Evolutionary conservation across 345 rosid species (phyloP), one percentile per base, ranked within the genome.

Genomic region (Rhodamnia argentea): DNA sequence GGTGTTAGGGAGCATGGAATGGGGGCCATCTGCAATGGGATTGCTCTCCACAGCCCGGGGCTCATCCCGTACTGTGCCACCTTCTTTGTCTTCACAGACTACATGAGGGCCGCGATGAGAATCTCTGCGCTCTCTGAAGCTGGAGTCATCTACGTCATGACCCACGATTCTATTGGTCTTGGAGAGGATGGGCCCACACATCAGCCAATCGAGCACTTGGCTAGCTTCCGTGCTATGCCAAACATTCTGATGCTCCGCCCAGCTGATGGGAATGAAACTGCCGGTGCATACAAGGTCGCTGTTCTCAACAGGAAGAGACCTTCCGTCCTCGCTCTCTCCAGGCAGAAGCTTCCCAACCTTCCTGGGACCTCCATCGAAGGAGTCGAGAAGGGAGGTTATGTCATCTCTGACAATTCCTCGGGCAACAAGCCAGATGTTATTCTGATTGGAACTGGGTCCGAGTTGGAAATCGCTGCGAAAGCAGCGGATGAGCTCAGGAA

Each of bases 151-250:
- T 96, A 96, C 83, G 96, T 96, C 13, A 97, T 97, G 99, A 97
- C 98, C 87, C 99, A 96, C 37, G 98, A 97, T 85, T 97, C 99
- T 23, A 97, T 96, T 88, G 98, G 99, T 88, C 96, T 96, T 22
- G 99, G 99, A 78, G 99, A 96, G 88, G 99, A 96, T 89, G 99
- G 99, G 84, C 99, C 99, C 60, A 96, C 99, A 57, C 99, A 95
- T 89, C 99, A 96, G 89, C 98, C 99, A 44, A 90, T 96, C 40
- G 99, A 96, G 88, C 98, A 96, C 93, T 40, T 96, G 82, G 98
- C 99, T 11, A 96, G 99, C 86, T 95, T 96, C 95, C 98, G 99
- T 83, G 99, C 99, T 52, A 96, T 96, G 98, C 98, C 99, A 53
- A 96, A 95, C 90, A 86, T 91, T 51, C 87, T 96, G 74, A 96